Conservation (phyloP, 306 rosid genomes). For the Morella rubra region DNA sequence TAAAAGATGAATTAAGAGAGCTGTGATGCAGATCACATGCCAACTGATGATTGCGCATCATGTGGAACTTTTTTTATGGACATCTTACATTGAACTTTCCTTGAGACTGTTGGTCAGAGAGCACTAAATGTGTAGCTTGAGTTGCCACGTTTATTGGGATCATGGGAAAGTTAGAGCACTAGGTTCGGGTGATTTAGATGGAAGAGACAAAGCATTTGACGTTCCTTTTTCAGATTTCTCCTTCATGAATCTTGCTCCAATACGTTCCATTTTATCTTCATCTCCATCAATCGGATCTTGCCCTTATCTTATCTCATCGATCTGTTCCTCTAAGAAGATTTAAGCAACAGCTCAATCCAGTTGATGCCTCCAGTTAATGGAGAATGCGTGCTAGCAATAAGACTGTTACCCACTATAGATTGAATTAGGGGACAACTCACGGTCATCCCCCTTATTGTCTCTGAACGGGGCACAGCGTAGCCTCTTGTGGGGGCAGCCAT, state of each 20-base stretch:
- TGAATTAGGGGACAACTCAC: conserved; percentile 26
- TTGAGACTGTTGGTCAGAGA: conserved; percentile 20
- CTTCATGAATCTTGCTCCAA: background rate
- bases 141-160: conserved; percentile 48
- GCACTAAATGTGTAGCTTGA: conserved; percentile 44
- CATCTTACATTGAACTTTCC: background rate
- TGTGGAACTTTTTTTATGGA: too few relatives aligned
- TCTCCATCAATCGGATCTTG: conserved; percentile 26
- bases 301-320: conserved; percentile 41
- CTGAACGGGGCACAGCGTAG: conserved; percentile 10
- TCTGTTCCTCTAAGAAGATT: conserved; percentile 15
- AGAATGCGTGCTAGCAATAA: conserved; percentile 37
- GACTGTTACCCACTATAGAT: conserved; percentile 29
- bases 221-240: background rate
- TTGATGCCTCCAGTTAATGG: conserved; percentile 24
- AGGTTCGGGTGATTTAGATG: background rate
- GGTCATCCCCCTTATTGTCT: conserved; percentile 45
- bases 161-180: conserved; percentile 5
- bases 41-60: background rate
- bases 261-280: conserved; percentile 29
- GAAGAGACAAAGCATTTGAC: background rate
- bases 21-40: conserved; percentile 16
- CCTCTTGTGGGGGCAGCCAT: conserved; percentile 38
- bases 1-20: background rate
- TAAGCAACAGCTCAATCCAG: conserved; percentile 5